phyloP scores from a whole-genome alignment of 768 basidiomycete species.

The Termitomyces sp. region DNA sequence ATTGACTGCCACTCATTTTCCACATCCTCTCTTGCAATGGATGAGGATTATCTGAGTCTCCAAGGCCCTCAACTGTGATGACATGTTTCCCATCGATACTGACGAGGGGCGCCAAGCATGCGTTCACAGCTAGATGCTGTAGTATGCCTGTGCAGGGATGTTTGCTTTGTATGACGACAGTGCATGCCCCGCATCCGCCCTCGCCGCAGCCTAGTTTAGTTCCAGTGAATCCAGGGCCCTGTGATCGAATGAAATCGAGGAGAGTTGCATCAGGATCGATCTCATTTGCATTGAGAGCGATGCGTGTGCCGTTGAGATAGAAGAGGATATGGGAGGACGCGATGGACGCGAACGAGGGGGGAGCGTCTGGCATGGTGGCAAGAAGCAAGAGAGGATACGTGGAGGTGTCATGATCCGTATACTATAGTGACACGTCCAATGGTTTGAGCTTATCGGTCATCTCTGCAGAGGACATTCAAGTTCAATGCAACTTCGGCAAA shows the following conservation, averaged over 20 bases:
- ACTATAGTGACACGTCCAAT: too few species aligned
- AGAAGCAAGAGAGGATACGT: neutral
- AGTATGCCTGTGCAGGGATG: constrained; percentile 12
- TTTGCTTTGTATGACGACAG: constrained; percentile 15
- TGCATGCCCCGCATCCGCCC: constrained; percentile 15
- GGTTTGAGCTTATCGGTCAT: too few species aligned
- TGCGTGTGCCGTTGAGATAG: constrained; percentile 16
- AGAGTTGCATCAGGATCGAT: constrained; percentile 16
- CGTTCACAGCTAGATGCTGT: constrained; percentile 13
- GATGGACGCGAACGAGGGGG: neutral
- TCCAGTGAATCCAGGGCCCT: constrained; percentile 15
- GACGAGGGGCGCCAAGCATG: constrained; percentile 14
- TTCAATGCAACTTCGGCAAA: neutral
- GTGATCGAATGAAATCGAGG: constrained; percentile 15
- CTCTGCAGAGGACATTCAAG: too few species aligned
- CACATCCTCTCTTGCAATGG: constrained; percentile 16
- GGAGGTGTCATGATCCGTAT: neutral
- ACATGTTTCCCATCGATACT: constrained; percentile 16
- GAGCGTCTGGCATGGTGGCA: neutral
- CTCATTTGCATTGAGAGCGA: constrained; percentile 9
- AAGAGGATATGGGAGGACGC: constrained; percentile 12
- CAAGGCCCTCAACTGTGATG: constrained; percentile 13
- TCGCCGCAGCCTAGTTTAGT: constrained; percentile 15
- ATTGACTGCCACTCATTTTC: constrained; percentile 17
- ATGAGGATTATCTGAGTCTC: constrained; percentile 14